A percentile compares a stretch with the other conserved stretches of the same genome.
Evolutionary conservation across 306 rosid species (phyloP).

Genomic region (Crotalaria pallida): DNA sequence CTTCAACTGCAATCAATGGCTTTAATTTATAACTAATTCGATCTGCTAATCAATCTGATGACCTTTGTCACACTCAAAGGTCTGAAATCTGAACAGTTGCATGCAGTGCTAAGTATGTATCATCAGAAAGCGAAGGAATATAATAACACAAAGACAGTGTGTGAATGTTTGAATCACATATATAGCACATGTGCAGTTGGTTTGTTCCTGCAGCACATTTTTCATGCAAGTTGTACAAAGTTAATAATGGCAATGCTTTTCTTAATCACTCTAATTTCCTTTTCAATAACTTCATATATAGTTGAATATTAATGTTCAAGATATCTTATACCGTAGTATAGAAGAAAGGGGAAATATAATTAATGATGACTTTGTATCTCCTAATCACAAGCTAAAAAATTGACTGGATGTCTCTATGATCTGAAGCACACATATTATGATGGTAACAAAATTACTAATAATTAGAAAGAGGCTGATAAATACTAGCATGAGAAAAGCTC

Average conservation of each 20-base stretch:
- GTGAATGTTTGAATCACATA: constrained; percentile 24
- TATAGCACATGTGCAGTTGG: constrained; percentile 11
- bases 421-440: background rate
- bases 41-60: constrained; percentile 24
- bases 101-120: constrained; percentile 3
- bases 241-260: constrained; percentile 12
- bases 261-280: background rate
- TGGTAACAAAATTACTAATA: background rate
- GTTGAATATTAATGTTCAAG: background rate
- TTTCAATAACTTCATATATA: background rate
- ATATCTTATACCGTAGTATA: background rate
- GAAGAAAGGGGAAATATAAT: background rate
- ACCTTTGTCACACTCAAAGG: constrained; percentile 25
- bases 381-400: background rate
- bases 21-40: constrained; percentile 40
- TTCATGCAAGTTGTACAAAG: constrained; percentile 23
- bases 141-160: background rate
- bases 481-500: background rate
- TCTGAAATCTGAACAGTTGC: background rate
- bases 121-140: constrained; percentile 21
- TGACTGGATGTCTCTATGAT: background rate
- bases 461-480: background rate
- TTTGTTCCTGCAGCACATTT: constrained; percentile 18
- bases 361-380: background rate
- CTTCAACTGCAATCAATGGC: constrained; percentile 57